A percentile compares a stretch with the other conserved stretches of the same genome.
These are phyloP conservation scores for Colletotrichum viniferum DNA, from an alignment of 2,329 filamentous ascomycete species.

Conservation along the genomic window DNA sequence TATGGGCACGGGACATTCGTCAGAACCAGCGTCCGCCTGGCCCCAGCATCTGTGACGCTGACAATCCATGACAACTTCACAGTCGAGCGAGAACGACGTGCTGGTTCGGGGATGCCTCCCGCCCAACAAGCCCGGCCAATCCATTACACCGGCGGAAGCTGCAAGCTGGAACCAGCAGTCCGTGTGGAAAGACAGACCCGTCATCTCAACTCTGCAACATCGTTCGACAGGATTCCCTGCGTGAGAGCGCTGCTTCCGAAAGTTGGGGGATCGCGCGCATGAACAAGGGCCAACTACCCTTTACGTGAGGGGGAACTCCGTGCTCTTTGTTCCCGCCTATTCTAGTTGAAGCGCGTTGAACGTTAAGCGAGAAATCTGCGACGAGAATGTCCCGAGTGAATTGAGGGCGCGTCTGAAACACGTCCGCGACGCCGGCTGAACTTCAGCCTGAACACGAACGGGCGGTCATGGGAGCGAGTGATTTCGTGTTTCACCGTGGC, in stretches of 20 bases:
- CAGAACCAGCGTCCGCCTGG: not conserved
- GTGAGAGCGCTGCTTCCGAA: not conserved
- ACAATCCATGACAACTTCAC: not conserved
- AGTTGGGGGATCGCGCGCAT: not conserved
- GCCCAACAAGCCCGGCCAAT: not conserved
- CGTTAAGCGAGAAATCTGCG: conserved; percentile 11
- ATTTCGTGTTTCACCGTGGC: conserved; percentile 6
- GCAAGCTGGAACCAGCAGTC: not conserved
- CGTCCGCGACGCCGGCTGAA: conserved; percentile 17
- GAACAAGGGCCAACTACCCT: not conserved
- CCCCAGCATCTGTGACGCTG: not conserved
- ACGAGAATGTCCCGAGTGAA: not conserved
- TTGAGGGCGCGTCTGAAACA: conserved; percentile 17
- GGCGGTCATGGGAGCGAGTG: not conserved
- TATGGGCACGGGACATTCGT: not conserved
- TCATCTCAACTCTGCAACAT: conserved; percentile 11
- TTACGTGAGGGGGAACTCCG: not conserved
- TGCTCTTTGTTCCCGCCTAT: not conserved
- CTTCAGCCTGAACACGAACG: conserved; percentile 1
- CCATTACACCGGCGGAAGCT: not conserved
- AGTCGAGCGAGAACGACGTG: not conserved
- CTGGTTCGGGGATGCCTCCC: not conserved
- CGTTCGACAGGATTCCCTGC: not conserved
- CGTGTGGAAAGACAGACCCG: conserved; percentile 6
- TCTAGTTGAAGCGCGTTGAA: not conserved